Evolutionary conservation across 2,329 filamentous ascomycete species (phyloP), one percentile per base, ranked within the genome.

Genomic region (Metarhizium guizhouense): DNA sequence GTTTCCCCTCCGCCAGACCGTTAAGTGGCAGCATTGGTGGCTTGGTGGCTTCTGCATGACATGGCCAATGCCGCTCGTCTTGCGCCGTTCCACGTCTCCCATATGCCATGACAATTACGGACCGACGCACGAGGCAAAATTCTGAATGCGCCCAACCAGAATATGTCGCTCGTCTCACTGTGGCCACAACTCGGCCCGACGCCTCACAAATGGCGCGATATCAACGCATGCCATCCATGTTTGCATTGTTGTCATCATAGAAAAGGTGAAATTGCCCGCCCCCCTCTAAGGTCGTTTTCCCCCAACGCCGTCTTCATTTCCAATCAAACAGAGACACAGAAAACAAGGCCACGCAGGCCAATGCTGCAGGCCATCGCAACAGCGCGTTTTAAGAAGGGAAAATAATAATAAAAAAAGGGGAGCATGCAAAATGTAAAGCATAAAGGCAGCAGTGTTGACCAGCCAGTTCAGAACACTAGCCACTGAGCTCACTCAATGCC

Each of bases 231-330:
- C 57, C 57, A 56, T 51, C 47, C 47, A 32, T 43, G 55, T 45
- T 48, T 30, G 32, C 43, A 36, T 18, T 34, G 36, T 32, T n/a
- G 18, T 14, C 43, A 36, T 51, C 32, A 53, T 42, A 25, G 47
- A 43, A 47, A 34, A 48, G 29, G 53, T 55, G 25, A 38, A 52
- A n/a, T 55, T 30, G 52, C n/a, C 51, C 51, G 50, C 56, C 54
- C n/a, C 51, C 51, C 52, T 58, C 54, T 58, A 58, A 58, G 55
- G 54, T 57, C 20, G 54, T 30, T 55, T 51, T 56, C 32, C 50
- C 55, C 52, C 7, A 10, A 54, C 54, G 48, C 60, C 54, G 29
- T 57, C 57, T 51, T 57, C 50, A 45, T 59, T 59, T 60, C 54
- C 56, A 53, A 54, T 43, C 38, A 38, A 56, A 50, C 53, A 43